Conservation (phyloP, 164 flowering plant species). For the Aristolochia californica region DNA sequence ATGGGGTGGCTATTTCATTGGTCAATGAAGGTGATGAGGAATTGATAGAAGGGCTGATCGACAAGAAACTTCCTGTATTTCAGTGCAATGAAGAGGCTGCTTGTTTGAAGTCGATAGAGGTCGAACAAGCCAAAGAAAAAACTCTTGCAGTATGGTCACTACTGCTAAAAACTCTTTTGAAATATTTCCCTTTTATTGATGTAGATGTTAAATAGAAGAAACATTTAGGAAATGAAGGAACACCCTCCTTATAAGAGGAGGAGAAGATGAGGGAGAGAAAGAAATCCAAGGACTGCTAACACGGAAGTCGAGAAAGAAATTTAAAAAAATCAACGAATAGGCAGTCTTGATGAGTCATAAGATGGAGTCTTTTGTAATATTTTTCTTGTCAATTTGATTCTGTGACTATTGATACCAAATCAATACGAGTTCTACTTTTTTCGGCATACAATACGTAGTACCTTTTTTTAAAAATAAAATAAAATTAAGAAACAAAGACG, state of each 20-base stretch:
- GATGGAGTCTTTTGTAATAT: too few relatives aligned
- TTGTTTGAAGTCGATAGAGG: constrained; percentile 48
- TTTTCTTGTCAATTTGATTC: too few relatives aligned
- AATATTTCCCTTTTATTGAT: background rate
- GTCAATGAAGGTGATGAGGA: constrained; percentile 82
- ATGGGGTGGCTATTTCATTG: constrained; percentile 84
- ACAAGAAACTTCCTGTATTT: constrained; percentile 57
- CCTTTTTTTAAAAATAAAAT: too few relatives aligned
- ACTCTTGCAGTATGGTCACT: constrained; percentile 38
- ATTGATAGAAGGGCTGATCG: constrained; percentile 74
- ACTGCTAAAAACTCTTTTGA: background rate
- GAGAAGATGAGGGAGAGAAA: constrained; percentile 21
- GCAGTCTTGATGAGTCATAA: too few relatives aligned
- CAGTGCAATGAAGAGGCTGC: constrained; percentile 68
- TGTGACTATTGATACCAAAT: too few relatives aligned
- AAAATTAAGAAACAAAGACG: too few relatives aligned
- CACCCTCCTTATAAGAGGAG: constrained; percentile 26
- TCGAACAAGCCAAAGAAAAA: constrained; percentile 63
- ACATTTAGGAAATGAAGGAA: constrained; percentile 42
- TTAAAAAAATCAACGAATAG: constrained; percentile 7
- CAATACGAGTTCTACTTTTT: too few relatives aligned
- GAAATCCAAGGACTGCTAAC: constrained; percentile 29
- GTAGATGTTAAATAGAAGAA: background rate
- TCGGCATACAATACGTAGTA: too few relatives aligned
- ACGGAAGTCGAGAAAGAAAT: constrained; percentile 17